Evolutionary conservation across 441 rosid species (phyloP).

Genomic region (Gossypium gossypioides): DNA sequence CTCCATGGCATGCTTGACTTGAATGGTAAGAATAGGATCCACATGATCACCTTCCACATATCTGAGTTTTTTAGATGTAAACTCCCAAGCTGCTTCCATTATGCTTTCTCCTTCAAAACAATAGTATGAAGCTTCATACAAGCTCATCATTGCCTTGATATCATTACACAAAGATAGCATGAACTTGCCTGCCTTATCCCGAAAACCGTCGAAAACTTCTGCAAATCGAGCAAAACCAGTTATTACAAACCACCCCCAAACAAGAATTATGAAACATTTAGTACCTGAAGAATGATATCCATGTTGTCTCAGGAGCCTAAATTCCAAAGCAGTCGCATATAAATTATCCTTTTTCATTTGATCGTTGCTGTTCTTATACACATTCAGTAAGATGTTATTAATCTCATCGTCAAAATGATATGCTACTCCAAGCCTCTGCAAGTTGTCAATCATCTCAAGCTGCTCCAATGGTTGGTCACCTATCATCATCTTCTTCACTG

Average conservation of each 20-base stretch:
- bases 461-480: neutral
- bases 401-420: neutral
- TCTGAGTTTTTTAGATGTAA: neutral
- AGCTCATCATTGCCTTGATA: neutral
- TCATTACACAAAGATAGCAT: neutral
- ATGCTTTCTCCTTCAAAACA: neutral
- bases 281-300: neutral
- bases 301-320: neutral
- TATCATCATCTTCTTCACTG: neutral
- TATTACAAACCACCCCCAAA: neutral
- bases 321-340: neutral
- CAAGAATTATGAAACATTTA: neutral
- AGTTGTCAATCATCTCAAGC: neutral
- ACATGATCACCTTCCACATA: neutral
- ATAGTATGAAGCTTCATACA: conserved; percentile 3
- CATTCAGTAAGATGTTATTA: neutral
- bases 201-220: neutral
- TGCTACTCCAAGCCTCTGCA: neutral
- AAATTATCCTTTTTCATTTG: neutral
- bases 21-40: conserved; percentile 5
- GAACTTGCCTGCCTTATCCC: neutral
- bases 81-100: neutral
- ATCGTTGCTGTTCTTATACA: neutral
- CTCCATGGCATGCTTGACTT: conserved; percentile 25
- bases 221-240: neutral